phyloP scores from a whole-genome alignment of 129 eudicot species.

The Pittosporum tobira region DNA sequence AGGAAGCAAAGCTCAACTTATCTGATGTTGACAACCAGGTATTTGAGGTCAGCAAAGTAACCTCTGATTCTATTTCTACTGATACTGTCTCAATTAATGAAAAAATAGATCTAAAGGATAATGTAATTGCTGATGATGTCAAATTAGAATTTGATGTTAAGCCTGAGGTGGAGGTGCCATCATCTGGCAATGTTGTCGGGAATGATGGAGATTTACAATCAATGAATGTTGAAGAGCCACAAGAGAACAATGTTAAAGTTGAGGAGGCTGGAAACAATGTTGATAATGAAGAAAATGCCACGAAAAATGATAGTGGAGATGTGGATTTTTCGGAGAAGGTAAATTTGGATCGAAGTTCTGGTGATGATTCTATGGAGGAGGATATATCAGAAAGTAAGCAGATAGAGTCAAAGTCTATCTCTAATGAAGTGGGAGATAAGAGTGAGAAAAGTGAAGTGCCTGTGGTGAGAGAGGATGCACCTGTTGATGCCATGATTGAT shows the following conservation, averaged over 20 bases:
- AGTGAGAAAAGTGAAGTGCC: constrained; percentile 31
- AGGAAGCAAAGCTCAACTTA: constrained; percentile 26
- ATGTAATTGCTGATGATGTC: constrained; percentile 76
- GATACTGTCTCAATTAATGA: constrained; percentile 67
- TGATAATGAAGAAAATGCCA: constrained; percentile 31
- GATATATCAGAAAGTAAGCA: constrained; percentile 65
- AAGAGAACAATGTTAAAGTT: constrained; percentile 28
- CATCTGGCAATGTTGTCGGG: constrained; percentile 27
- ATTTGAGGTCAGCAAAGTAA: constrained; percentile 83
- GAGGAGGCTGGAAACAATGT: constrained; percentile 30
- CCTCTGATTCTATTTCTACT: constrained; percentile 73
- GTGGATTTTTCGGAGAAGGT: constrained; percentile 53
- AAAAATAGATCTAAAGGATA: constrained; percentile 70
- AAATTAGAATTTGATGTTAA: constrained; percentile 72
- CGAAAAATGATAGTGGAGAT: constrained; percentile 52
- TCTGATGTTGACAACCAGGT: constrained; percentile 60
- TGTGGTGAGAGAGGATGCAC: constrained; percentile 30
- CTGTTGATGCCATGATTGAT: constrained; percentile 36
- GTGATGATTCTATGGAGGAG: constrained; percentile 83
- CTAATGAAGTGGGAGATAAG: constrained; percentile 28
- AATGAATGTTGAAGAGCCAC: constrained; percentile 44
- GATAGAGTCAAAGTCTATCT: constrained; percentile 36
- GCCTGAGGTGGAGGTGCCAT: constrained; percentile 58
- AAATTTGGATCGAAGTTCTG: constrained; percentile 64
- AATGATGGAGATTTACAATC: constrained; percentile 43